Conservation (phyloP, 176 grass and related monocot genomes). For the Carex myosuroides region DNA sequence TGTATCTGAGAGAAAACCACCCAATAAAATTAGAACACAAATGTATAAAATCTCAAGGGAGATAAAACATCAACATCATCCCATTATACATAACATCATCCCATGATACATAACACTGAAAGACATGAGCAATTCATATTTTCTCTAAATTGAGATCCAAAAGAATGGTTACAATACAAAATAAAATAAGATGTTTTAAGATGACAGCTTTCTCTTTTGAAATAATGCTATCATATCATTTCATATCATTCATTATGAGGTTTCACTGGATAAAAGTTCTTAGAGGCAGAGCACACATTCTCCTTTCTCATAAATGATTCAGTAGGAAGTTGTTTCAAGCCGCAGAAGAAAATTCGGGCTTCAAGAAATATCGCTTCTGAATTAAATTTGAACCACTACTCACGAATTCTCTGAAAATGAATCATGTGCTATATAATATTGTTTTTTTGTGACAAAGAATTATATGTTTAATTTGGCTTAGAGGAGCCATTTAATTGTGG, state of each 20-base stretch:
- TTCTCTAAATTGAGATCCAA: not conserved
- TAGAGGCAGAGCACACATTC: not conserved
- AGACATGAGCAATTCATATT: not conserved
- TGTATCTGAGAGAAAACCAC: not conserved
- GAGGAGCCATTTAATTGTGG: conserved; percentile 27
- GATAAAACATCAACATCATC: conserved; percentile 1
- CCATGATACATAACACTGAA: not conserved
- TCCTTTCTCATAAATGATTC: conserved; percentile 17
- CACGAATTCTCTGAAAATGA: not conserved
- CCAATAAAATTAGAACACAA: not conserved
- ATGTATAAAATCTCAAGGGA: not conserved
- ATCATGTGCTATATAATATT: conserved; percentile 12
- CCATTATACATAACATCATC: not conserved
- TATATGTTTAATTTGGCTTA: conserved; percentile 31
- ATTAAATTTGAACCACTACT: conserved; percentile 7
- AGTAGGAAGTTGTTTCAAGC: conserved; percentile 4
- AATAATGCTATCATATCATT: not conserved
- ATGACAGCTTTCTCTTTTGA: not conserved
- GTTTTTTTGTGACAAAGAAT: conserved; percentile 27
- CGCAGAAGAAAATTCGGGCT: conserved; percentile 17
- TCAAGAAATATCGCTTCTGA: conserved; percentile 27
- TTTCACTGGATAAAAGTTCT: not conserved
- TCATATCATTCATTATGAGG: conserved; percentile 6
- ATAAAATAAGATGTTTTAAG: not conserved
- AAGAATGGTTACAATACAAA: conserved; percentile 18